phyloP scores from a whole-genome alignment of 2,329 filamentous ascomycete species.

The Paraphoma sp. region DNA sequence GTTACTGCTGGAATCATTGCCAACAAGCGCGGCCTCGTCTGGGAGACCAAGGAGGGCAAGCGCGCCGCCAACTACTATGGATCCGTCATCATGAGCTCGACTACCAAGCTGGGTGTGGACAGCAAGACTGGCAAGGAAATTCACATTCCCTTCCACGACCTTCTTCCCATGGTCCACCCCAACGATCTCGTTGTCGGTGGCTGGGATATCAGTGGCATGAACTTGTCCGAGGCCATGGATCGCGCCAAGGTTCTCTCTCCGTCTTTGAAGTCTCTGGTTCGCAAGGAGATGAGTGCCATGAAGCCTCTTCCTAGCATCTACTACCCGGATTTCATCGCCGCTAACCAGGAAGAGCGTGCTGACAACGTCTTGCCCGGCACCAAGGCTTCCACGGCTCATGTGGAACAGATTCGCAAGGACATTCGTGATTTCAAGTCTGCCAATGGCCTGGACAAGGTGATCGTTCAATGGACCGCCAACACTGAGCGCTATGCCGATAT shows the following conservation, averaged over 20 bases:
- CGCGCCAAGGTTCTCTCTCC: conserved; percentile 94
- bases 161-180: conserved; percentile 96
- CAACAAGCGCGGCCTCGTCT: conserved; percentile 83
- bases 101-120: conserved; percentile 93
- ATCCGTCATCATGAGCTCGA: conserved; percentile 95
- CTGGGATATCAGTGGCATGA: conserved; percentile 95
- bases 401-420: conserved; percentile 91
- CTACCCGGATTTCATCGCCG: conserved; percentile 99
- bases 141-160: conserved; percentile 93
- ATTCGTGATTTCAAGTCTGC: conserved; percentile 92
- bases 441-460: conserved; percentile 89
- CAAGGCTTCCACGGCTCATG: conserved; percentile 85
- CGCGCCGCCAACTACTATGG: conserved; percentile 96
- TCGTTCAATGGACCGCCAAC: conserved; percentile 98
- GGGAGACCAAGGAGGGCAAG: conserved; percentile 92
- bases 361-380: conserved; percentile 86
- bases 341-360: conserved; percentile 95
- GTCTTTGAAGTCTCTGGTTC: conserved; percentile 85
- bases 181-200: conserved; percentile 94
- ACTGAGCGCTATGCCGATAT: conserved; percentile 96
- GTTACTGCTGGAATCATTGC: conserved; percentile 97
- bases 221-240: conserved; percentile 92
- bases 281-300: conserved; percentile 91
- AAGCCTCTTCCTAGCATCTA: conserved; percentile 93
- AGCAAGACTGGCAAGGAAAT: conserved; percentile 83